Base-by-base conservation (phyloP, 2,329 filamentous ascomycete genomes). In the Didymella glomerata region DNA sequence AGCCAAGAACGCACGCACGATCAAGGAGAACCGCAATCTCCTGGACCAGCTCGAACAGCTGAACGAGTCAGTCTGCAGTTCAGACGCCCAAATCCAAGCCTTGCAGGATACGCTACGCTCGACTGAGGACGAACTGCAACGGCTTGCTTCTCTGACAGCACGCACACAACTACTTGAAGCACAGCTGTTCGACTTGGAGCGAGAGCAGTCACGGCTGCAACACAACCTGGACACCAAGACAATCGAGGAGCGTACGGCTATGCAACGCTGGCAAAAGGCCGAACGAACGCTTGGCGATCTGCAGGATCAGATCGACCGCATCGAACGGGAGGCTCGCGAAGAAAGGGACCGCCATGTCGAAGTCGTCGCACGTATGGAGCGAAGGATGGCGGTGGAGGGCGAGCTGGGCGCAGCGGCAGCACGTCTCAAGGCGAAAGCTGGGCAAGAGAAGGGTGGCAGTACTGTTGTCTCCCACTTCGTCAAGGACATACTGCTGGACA, bases 401-500 rank as follows among this genome's bases (percentile, higher is more conserved):
- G 92, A 96, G 72, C 82, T 97, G 42, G 88, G 90, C 68, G 88
- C 88, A 24, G 91, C 92, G 2, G 92, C 91, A 13, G 90, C 89
- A 30, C 85, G 92, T 54, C 82, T 96, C 52, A 92, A 92, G 3
- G 91, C 90, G 65, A 87, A 87, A 2, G 79, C 90, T 40, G 84
- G 83, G 3, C 83, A 84, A 3, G 83, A 85, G 28, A 85, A 85
- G 65, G 81, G 80, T 55, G 84, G 86, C 10, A 87, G 83, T 61
- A 88, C 83, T 57, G 92, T 96, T 36, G 92, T 98, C n/a, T 93
- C 92, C 20, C 92, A 96, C 72, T 98, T 99, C 68, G 95, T 99
- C 55, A 92, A 93, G 67, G 95, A 98, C 75, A 91, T 99, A 55
- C 82, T 99, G 18, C 90, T 96, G 70, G 95, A 99, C 76, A 99